Conservation (phyloP, 768 basidiomycete species). For the Mycena epipterygia region DNA sequence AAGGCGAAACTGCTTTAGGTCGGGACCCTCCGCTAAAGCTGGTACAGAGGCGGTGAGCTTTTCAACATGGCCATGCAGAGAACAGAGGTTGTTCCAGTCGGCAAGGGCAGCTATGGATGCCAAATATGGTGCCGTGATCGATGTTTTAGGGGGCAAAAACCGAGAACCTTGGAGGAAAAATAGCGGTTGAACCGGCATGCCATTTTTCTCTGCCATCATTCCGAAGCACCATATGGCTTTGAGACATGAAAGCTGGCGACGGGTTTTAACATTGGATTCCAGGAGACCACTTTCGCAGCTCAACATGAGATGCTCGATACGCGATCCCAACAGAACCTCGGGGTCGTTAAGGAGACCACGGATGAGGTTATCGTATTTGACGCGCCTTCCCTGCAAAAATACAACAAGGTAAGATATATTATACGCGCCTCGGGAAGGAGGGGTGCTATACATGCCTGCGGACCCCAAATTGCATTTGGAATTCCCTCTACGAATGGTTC, state of each 20-base stretch:
- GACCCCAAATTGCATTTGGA: conserved; percentile 26
- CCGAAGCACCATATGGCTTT: conserved; percentile 36
- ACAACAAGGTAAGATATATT: too few species aligned
- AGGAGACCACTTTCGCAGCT: conserved; percentile 36
- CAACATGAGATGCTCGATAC: conserved; percentile 34
- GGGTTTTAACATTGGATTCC: conserved; percentile 15
- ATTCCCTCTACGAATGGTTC: conserved; percentile 35
- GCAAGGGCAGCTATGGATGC: conserved; percentile 30
- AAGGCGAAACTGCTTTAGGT: not conserved
- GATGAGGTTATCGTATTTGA: conserved; percentile 36
- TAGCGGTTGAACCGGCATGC: conserved; percentile 24
- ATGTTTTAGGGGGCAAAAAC: conserved; percentile 11
- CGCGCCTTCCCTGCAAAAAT: conserved; percentile 18
- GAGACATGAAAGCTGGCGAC: conserved; percentile 29
- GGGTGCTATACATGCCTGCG: not conserved
- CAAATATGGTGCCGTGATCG: conserved; percentile 22
- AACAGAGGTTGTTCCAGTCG: conserved; percentile 34
- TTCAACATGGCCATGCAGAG: conserved; percentile 30
- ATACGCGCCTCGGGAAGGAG: not conserved
- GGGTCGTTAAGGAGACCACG: conserved; percentile 28
- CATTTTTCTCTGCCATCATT: conserved; percentile 32
- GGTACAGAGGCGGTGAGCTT: not conserved
- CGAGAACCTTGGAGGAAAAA: conserved; percentile 20
- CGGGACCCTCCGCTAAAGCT: not conserved
- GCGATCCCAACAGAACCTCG: conserved; percentile 24